Conservation (phyloP, 108 stramenopile genomes). For the Bacterosira constricta region DNA sequence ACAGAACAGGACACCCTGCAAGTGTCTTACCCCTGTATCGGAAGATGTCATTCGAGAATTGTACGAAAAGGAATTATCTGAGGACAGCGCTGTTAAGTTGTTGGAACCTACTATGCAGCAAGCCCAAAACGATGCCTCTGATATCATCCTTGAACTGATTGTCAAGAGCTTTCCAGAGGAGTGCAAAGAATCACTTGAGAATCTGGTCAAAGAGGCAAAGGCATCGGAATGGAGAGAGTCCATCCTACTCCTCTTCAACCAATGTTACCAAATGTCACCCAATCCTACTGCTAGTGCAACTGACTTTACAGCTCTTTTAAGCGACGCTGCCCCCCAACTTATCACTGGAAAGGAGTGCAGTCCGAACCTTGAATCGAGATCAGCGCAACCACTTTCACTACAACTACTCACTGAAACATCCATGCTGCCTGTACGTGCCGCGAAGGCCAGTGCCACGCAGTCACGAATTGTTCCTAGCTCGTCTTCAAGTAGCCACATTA, state of each 20-base stretch:
- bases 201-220: conserved; percentile 29
- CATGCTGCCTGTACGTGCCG: conserved; percentile 54
- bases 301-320: not conserved
- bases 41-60: conserved; percentile 26
- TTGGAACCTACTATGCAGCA: not conserved
- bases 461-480: conserved; percentile 41
- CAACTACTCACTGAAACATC: conserved; percentile 9
- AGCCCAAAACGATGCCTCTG: not conserved
- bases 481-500: conserved; percentile 29
- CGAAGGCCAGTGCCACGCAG: conserved; percentile 53
- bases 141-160: conserved; percentile 17
- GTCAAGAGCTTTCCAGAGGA: conserved; percentile 18
- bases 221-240: conserved; percentile 34
- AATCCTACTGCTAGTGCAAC: not conserved
- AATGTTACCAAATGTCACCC: not conserved
- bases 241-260: conserved; percentile 32
- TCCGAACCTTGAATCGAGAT: conserved; percentile 33
- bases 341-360: not conserved
- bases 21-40: conserved; percentile 64
- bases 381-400: conserved; percentile 39
- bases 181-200: conserved; percentile 27
- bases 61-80: too few relatives aligned
- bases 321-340: not conserved
- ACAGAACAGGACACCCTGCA: conserved; percentile 58
- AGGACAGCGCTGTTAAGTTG: not conserved